A percentile compares a stretch with the other conserved stretches of the same genome.
Conservation (phyloP, 768 basidiomycete species). For the Suillus plorans region DNA sequence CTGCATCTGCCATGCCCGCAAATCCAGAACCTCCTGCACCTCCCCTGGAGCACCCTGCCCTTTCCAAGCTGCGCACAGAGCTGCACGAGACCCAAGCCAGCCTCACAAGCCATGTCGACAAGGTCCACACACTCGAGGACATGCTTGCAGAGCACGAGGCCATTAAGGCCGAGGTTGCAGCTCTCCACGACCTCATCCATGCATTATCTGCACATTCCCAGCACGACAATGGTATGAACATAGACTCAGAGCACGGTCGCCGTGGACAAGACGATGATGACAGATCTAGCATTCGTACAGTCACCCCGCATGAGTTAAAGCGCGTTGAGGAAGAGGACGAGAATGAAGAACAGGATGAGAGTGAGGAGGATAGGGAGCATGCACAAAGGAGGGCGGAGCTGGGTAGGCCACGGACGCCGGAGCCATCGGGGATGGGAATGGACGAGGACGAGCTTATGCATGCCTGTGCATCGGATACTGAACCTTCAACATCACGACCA, state of each 20-base stretch:
- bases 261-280: conserved; percentile 61
- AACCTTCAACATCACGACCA: conserved; percentile 18
- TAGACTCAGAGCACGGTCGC: conserved; percentile 14
- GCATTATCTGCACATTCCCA: conserved; percentile 25
- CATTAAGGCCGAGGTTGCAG: conserved; percentile 74
- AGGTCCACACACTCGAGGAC: conserved; percentile 78
- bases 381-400: conserved; percentile 48
- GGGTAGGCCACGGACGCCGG: conserved; percentile 77
- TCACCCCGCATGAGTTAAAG: conserved; percentile 68
- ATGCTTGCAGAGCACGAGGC: conserved; percentile 82
- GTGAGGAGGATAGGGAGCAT: conserved; percentile 50
- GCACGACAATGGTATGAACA: conserved; percentile 11
- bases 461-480: conserved; percentile 26
- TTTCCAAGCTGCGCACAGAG: conserved; percentile 75
- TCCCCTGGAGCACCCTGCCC: conserved; percentile 10
- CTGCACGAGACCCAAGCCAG: conserved; percentile 81
- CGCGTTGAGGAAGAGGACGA: conserved; percentile 77
- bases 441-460: conserved; percentile 33
- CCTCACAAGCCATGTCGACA: conserved; percentile 76
- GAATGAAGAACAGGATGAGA: conserved; percentile 42
- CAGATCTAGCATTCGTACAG: conserved; percentile 66
- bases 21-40: conserved; percentile 19
- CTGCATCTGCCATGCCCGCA: conserved; percentile 13
- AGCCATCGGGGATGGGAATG: conserved; percentile 65
- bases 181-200: conserved; percentile 72